Evolutionary conservation across 352 stramenopile genomes (phyloP), one percentile per base, ranked within the genome.

Genomic region (Globisporangium mamillatum): DNA sequence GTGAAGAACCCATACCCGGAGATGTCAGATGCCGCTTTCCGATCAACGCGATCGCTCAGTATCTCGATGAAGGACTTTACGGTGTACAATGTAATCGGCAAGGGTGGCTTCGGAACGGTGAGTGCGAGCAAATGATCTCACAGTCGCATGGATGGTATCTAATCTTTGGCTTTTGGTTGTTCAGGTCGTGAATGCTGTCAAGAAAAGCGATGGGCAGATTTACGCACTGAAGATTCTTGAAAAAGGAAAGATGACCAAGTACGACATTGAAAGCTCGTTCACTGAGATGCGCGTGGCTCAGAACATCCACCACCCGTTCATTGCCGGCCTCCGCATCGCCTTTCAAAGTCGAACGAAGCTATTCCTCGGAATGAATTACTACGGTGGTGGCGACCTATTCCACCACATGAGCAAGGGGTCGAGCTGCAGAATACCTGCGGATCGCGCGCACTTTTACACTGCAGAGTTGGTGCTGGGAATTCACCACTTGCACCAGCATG

Each of bases 391-490:
- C 7, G 86, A 94, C 66, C 70, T 97, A 14, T 95, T 95, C 59
- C 88, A 96, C 74, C 89, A 96, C 76, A 95, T 96, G 87, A 94
- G 86, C 72, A 94, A 96, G 63, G 89, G 86, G 18, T 79, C 86
- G n/a, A 94, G 83, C 64, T 96, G 86, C 53, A 78, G 86, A 70
- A 94, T 96, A 88, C 82, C 84, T 3, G 73, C 84, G 4, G 76
- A 90, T 34, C 88, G 92, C 10, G 89, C 90, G 9, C 89, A 95
- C 69, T 96, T 98, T 71, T 98, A 98, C 77, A 90, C 89, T 44
- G 95, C 95, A 7, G 95, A 98, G 72, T 80, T 98, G 52, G 88
- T 95, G 41, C 75, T 98, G 8, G 95, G 88, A 29, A 95, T 98
- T 65, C 90, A 96, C 62, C 92, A 98, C 60, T 75, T 98, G 69